A percentile compares a stretch with the other conserved stretches of the same genome.
phyloP scores from a whole-genome alignment of 495 filamentous ascomycete species.

The Hypoxylon crocopeplum region DNA sequence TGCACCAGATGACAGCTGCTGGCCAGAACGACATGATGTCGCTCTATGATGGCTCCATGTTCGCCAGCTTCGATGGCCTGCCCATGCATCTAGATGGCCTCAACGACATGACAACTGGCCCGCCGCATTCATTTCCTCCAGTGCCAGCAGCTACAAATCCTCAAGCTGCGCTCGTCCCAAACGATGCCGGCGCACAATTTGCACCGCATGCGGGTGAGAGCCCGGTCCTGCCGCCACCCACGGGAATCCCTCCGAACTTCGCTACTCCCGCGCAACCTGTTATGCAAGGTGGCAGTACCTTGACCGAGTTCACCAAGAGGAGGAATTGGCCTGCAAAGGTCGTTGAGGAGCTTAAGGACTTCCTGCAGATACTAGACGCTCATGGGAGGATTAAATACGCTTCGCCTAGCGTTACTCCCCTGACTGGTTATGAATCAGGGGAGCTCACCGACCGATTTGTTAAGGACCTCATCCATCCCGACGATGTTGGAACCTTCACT shows the following conservation, averaged over 20 bases:
- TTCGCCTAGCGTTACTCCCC: slow-evolving; percentile 76
- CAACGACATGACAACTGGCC: slow-evolving; percentile 31
- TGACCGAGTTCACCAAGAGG: slow-evolving; percentile 84
- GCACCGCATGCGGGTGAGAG: slow-evolving; percentile 35
- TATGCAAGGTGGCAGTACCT: slow-evolving; percentile 62
- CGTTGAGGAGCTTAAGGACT: slow-evolving; percentile 87
- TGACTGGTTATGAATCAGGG: slow-evolving; percentile 76
- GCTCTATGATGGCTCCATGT: slow-evolving; percentile 47
- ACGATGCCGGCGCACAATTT: slow-evolving; percentile 35
- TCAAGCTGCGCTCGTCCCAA: slow-evolving; percentile 30
- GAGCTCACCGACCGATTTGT: slow-evolving; percentile 79
- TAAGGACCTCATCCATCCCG: slow-evolving; percentile 81
- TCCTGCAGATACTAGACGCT: slow-evolving; percentile 84
- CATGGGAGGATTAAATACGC: slow-evolving; percentile 84
- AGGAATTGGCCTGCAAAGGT: slow-evolving; percentile 90
- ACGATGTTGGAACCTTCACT: slow-evolving; percentile 85
- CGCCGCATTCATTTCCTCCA: slow-evolving; percentile 29
- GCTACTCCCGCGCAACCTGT: slow-evolving; percentile 47
- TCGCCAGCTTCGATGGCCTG: slow-evolving; percentile 47
- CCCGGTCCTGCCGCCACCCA: slow-evolving; percentile 54
- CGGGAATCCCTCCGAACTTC: slow-evolving; percentile 25
- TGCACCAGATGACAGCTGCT: slow-evolving; percentile 40
- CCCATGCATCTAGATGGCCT: slow-evolving; percentile 47
- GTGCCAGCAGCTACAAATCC: slow-evolving; percentile 23
- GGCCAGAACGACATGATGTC: slow-evolving; percentile 48